Base-by-base conservation (phyloP, 2,329 filamentous ascomycete species). In the Seiridium cupressi region DNA sequence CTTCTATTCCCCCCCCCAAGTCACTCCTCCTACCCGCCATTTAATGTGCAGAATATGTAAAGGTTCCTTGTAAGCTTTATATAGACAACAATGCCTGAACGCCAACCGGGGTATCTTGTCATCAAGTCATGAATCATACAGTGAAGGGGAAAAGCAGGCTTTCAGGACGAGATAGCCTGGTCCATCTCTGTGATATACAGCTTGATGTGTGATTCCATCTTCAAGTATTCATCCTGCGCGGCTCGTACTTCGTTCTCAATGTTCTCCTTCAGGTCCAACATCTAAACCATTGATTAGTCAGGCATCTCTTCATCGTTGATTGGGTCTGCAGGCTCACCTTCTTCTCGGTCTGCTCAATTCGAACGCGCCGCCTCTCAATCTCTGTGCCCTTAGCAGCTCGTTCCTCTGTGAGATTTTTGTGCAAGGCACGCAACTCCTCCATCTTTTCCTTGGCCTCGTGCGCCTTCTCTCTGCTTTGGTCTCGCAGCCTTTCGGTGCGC, bases 101-200 rank as follows among this genome's bases (percentile, higher is more conserved):
- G 76, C 77, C 77, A 57, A 62, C 70, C 70, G 64, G 76, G 77
- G 77, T 80, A 76, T 76, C 69, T 63, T 64, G 65, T 66, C 69
- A 64, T 73, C 49, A 70, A 62, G 49, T 67, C 72, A 63, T 72
- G 60, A 71, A 58, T 57, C 64, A 61, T 65, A 62, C 62, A 68
- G 61, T 55, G 64, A 42, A 60, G 40, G 36, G 18, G 18, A 40
- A 46, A n/a, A 26, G 34, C 13, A 58, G n/a, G 46, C 35, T 40
- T 9, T 42, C 49, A 60, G 56, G 59, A 44, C 48, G 38, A 58
- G 58, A 95, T 86, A 60, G 89, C 89, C 77, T 97, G 93, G 77
- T 98, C 95, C 93, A 99, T 97, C 82, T 99, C 95, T 4, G 91
- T 96, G 71, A 99, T 96, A 80, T 99, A 99, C 63, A 98, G 82